These are phyloP conservation scores for Saturnispora gosingensis DNA, from an alignment of 805 yeast species.

Conservation along the genomic window DNA sequence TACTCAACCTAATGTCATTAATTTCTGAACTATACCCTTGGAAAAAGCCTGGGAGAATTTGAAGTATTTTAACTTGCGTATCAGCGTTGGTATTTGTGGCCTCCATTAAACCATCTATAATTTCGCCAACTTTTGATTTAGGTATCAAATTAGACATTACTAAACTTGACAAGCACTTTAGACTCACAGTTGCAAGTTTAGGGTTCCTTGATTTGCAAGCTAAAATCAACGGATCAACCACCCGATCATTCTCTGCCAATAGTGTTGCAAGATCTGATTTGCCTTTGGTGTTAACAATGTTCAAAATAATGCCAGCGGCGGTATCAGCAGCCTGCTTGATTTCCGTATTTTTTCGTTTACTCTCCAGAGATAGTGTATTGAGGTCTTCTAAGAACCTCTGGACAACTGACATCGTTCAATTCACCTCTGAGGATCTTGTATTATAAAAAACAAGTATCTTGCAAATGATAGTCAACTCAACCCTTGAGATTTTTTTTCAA, in stretches of 20 bases:
- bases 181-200: constrained; percentile 59
- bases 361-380: constrained; percentile 50
- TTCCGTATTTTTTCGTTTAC: constrained; percentile 64
- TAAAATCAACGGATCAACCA: constrained; percentile 58
- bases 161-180: constrained; percentile 61
- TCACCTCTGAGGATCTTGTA: background rate
- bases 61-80: constrained; percentile 78
- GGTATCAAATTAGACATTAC: constrained; percentile 50
- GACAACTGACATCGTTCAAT: constrained; percentile 33
- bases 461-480: background rate
- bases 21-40: constrained; percentile 52
- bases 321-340: constrained; percentile 49
- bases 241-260: constrained; percentile 40
- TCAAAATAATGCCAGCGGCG: constrained; percentile 38
- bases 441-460: background rate
- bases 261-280: constrained; percentile 13
- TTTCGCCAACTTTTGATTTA: constrained; percentile 37
- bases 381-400: constrained; percentile 50
- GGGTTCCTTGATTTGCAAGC: constrained; percentile 71
- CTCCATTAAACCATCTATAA: constrained; percentile 61
- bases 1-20: constrained; percentile 45
- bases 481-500: background rate
- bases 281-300: constrained; percentile 13
- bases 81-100: constrained; percentile 72
- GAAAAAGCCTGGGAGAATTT: constrained; percentile 67